These are phyloP conservation scores for Aegilops bicornis DNA, from an alignment of 176 grass and related monocot species.

Conservation along the genomic window DNA sequence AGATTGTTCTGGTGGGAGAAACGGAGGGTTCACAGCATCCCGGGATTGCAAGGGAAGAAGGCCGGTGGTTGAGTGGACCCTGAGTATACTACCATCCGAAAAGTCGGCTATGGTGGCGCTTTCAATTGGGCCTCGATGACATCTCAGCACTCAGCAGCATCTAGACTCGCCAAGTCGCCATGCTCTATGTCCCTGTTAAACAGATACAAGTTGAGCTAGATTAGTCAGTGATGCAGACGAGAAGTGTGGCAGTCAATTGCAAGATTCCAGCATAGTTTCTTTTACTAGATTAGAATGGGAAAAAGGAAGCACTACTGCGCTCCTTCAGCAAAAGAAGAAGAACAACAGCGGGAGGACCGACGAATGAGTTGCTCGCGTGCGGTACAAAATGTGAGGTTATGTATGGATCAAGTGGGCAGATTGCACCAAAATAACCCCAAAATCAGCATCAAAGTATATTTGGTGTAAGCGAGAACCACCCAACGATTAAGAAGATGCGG, in stretches of 20 bases:
- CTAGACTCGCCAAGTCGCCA: too few species aligned
- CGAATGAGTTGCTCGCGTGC: neutral
- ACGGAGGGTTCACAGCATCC: neutral
- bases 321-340: neutral
- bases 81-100: neutral
- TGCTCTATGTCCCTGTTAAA: neutral
- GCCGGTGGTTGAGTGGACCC: slow-evolving; percentile 20
- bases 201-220: neutral
- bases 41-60: neutral
- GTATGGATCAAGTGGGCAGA: neutral
- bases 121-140: neutral
- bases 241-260: slow-evolving; percentile 15
- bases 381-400: neutral
- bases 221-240: too few species aligned
- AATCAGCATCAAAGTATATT: neutral
- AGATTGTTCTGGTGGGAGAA: neutral
- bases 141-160: neutral
- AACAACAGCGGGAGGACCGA: neutral
- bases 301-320: neutral
- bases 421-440: neutral
- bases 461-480: neutral
- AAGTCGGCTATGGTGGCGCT: neutral
- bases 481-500: neutral
- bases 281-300: neutral
- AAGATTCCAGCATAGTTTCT: neutral